These are phyloP conservation scores for Colletotrichum agaves DNA, from an alignment of 2,329 filamentous ascomycete species.

Conservation along the genomic window DNA sequence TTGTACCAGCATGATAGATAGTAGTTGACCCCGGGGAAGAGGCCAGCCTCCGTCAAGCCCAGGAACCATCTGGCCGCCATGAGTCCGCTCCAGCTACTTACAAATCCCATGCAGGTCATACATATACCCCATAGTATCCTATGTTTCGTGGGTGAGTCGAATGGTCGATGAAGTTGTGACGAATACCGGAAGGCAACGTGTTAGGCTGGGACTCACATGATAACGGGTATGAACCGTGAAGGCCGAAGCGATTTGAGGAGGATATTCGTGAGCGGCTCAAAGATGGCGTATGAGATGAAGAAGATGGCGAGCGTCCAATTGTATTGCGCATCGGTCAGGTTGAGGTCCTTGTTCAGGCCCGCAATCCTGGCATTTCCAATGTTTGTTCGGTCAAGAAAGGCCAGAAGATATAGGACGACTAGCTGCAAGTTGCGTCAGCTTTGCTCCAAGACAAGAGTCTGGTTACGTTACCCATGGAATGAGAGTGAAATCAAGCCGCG, in stretches of 20 bases:
- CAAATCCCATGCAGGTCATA: slow-evolving; percentile 77
- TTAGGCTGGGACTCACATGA: slow-evolving; percentile 65
- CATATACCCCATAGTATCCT: slow-evolving; percentile 73
- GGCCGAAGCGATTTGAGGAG: slow-evolving; percentile 81
- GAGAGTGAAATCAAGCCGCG: slow-evolving; percentile 11
- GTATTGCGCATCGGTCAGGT: slow-evolving; percentile 66
- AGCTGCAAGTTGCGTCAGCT: slow-evolving; percentile 3
- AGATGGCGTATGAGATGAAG: slow-evolving; percentile 75
- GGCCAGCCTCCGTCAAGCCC: slow-evolving; percentile 78
- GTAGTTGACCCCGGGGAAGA: slow-evolving; percentile 82
- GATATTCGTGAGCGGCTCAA: slow-evolving; percentile 80
- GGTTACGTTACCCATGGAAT: slow-evolving; percentile 18
- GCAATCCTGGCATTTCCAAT: slow-evolving; percentile 61
- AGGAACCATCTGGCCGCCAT: slow-evolving; percentile 78
- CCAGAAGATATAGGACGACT: slow-evolving; percentile 68
- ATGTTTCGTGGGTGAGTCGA: slow-evolving; percentile 39
- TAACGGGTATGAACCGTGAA: slow-evolving; percentile 81
- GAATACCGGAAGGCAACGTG: too few relatives aligned
- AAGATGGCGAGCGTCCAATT: slow-evolving; percentile 71
- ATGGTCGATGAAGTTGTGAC: background rate
- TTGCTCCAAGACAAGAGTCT: too few relatives aligned
- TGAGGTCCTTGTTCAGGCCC: slow-evolving; percentile 44
- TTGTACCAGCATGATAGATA: slow-evolving; percentile 89
- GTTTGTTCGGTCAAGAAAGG: slow-evolving; percentile 66
- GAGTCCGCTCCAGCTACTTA: slow-evolving; percentile 70